phyloP scores from a whole-genome alignment of 192 early-diverging fungal species.

The Backusella psychrophila region DNA sequence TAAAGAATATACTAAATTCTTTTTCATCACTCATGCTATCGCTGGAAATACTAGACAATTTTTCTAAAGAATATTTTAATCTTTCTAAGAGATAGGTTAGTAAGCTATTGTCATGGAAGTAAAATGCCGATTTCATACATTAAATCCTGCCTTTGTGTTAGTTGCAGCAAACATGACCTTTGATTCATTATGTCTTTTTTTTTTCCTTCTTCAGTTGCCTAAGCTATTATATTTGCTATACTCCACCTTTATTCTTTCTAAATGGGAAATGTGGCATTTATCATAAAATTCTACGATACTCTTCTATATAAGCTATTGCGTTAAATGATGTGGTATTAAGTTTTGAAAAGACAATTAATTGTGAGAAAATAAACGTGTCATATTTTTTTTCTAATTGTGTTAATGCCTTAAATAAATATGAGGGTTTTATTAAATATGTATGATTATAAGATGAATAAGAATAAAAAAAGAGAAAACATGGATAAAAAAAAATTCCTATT shows the following conservation, averaged over 20 bases:
- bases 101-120: background rate
- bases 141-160: constrained; percentile 96
- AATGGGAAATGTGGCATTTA: background rate
- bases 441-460: background rate
- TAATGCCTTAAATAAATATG: background rate
- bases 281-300: background rate
- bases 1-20: constrained; percentile 26
- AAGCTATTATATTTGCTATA: too few relatives aligned
- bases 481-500: background rate
- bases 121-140: constrained; percentile 42
- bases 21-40: constrained; percentile 50
- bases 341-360: background rate
- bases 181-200: constrained; percentile 95
- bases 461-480: background rate
- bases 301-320: background rate
- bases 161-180: constrained; percentile 99
- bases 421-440: background rate
- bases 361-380: background rate
- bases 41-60: constrained; percentile 86
- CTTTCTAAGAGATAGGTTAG: background rate
- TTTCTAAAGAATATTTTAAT: constrained; percentile 94
- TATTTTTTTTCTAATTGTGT: background rate
- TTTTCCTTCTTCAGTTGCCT: constrained; percentile 93
- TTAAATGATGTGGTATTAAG: background rate
- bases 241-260: background rate